These are phyloP conservation scores for Phytophthora multivora DNA, from an alignment of 352 stramenopile species.

Conservation along the genomic window DNA sequence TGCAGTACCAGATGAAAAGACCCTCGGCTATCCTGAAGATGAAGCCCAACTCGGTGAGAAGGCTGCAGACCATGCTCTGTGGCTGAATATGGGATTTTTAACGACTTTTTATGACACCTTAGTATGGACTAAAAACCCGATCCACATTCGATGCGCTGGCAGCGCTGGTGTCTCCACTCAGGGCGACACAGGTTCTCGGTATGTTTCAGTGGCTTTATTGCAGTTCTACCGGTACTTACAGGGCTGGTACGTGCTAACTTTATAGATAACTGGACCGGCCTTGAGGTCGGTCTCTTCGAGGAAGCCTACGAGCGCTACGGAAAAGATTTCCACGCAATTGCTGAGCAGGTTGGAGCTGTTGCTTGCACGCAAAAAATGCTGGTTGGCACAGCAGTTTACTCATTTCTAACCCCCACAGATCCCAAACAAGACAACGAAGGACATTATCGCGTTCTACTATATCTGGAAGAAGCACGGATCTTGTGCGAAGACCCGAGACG, in stretches of 20 bases:
- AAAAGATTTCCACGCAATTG: conserved; percentile 81
- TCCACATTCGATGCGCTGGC: conserved; percentile 75
- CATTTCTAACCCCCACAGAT: conserved; percentile 44
- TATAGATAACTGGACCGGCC: conserved; percentile 76
- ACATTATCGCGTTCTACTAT: conserved; percentile 85
- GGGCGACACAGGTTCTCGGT: conserved; percentile 75
- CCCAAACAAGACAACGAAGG: conserved; percentile 58
- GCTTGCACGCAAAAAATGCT: not conserved
- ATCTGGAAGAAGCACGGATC: conserved; percentile 86
- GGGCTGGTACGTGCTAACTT: not conserved
- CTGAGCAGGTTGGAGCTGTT: conserved; percentile 48
- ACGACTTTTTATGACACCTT: not conserved
- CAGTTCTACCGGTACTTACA: not conserved
- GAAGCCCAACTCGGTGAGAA: conserved; percentile 60
- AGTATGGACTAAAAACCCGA: conserved; percentile 73
- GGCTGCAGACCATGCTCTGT: not conserved
- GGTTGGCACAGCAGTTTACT: not conserved
- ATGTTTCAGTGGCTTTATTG: conserved; percentile 1
- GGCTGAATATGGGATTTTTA: too few relatives aligned
- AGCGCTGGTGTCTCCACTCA: conserved; percentile 68
- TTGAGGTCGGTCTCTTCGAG: conserved; percentile 81
- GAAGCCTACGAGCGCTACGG: conserved; percentile 75
- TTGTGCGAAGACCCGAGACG: conserved; percentile 37
- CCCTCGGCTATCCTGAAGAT: conserved; percentile 76
- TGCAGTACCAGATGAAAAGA: conserved; percentile 77